Percentiles rank a stretch among this genome's conserved stretches.
Evolutionary conservation across 495 filamentous ascomycete genomes (phyloP).

Genomic region (Daldinia grandis): DNA sequence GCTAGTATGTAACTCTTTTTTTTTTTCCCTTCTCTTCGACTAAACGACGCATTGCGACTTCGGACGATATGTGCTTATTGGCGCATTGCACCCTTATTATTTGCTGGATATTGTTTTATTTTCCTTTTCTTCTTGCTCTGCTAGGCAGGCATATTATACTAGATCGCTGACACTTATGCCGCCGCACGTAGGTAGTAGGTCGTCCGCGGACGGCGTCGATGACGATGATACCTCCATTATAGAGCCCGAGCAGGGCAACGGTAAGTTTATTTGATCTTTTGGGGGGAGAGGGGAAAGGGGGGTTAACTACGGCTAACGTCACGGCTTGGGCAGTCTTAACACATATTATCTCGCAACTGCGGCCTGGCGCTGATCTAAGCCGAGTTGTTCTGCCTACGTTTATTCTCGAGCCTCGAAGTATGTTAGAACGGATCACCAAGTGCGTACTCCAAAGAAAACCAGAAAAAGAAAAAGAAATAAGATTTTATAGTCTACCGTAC

Average conservation of each 20-base stretch:
- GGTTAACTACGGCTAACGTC: conserved; percentile 1
- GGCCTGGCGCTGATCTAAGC: conserved; percentile 94
- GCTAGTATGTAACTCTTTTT: conserved; percentile 41
- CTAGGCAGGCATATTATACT: neutral
- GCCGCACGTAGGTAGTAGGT: conserved; percentile 54
- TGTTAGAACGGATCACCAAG: conserved; percentile 99
- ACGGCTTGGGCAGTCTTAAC: conserved; percentile 69
- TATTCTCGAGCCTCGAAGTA: conserved; percentile 95
- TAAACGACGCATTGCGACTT: neutral
- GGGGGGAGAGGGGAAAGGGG: too few relatives aligned
- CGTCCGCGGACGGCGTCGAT: conserved; percentile 54
- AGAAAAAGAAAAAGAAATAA: too few relatives aligned
- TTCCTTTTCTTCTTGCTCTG: neutral
- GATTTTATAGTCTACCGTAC: conserved; percentile 24
- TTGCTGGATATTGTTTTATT: neutral
- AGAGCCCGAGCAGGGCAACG: conserved; percentile 78
- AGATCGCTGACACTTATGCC: conserved; percentile 30
- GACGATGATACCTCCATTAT: conserved; percentile 81
- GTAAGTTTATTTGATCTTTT: conserved; percentile 52
- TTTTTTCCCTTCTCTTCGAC: neutral
- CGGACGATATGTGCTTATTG: neutral
- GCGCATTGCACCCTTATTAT: neutral
- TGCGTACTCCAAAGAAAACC: conserved; percentile 57
- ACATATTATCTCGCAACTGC: conserved; percentile 96
- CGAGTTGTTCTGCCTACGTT: conserved; percentile 96